Evolutionary conservation across 2,329 filamentous ascomycete genomes (phyloP), one percentile per base, ranked within the genome.

Genomic region (Monosporascus cannonballus): DNA sequence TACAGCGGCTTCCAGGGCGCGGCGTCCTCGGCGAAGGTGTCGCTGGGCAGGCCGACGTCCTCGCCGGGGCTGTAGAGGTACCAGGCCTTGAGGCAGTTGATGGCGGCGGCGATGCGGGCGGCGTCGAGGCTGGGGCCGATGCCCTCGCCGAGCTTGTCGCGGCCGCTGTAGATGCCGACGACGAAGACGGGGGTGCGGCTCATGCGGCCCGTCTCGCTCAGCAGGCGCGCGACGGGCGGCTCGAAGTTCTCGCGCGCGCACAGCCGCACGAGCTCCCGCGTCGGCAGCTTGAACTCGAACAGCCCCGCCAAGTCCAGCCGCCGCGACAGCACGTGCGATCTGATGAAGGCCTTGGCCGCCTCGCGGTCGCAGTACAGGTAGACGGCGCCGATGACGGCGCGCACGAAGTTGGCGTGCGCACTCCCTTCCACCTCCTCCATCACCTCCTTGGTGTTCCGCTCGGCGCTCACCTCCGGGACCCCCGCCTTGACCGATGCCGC

Each of bases 241-340:
- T 95, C 89, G 71, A 97, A 97, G 58, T 88, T 86, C 75, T 99
- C 94, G 55, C 94, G 80, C 6, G 85, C 85, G 73, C 94, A 99
- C 44, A 99, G 77, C 61, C 86, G 80, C 54, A 83, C 82, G 39
- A 99, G 79, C 71, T 99, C 94, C 59, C 87, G 84, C 27, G 90
- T 90, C 0, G 94, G 93, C 53, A 87, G 80, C 58, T 82, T 80
- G 78, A 99, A 97, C 58, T 84, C 76, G 75, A 99, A 99, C 55
- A 99, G 77, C 39, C 76, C 76, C 51, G 85, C 79, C 52, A 97
- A 75, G 59, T 93, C 83, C 54, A 96, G 80, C 61, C 88, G 83
- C 53, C 91, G 83, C 49, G 86, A 86, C 55, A 96, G 81, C 59
- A 99, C 82, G 73, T 99, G 92, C 47, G 87, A 83, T 63, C 83